phyloP scores from a whole-genome alignment of 2,329 filamentous ascomycete genomes.

The Exophiala sideris region DNA sequence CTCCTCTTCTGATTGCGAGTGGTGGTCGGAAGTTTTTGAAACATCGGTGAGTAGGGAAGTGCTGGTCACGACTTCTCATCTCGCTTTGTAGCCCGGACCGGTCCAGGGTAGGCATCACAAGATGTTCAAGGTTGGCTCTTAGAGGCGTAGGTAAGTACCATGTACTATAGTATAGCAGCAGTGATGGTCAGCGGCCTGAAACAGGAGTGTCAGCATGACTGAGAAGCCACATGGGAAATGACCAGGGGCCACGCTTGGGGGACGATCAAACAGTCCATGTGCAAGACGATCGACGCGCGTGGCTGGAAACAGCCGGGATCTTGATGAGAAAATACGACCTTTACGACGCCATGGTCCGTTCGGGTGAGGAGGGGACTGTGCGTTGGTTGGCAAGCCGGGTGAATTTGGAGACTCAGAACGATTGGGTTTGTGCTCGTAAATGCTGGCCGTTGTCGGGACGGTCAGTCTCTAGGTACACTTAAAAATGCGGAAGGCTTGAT shows the following conservation, averaged over 20 bases:
- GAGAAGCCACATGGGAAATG: constrained; percentile 17
- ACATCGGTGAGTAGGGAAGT: constrained; percentile 5
- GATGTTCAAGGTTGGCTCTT: background rate
- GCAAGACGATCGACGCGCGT: constrained; percentile 22
- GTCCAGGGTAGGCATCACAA: background rate
- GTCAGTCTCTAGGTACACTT: too few species aligned
- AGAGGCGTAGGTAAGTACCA: background rate
- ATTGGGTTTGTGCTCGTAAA: too few species aligned
- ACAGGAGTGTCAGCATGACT: constrained; percentile 2
- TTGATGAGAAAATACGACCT: constrained; percentile 3
- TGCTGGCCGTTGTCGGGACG: too few species aligned
- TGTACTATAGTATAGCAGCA: background rate
- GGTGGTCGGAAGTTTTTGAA: background rate
- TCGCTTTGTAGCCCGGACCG: constrained; percentile 8
- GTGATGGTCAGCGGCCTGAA: background rate
- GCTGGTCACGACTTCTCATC: constrained; percentile 13
- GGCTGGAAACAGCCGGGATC: constrained; percentile 12
- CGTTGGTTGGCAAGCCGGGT: constrained; percentile 11
- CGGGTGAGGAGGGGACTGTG: constrained; percentile 1
- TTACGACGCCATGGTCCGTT: background rate
- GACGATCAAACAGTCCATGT: constrained; percentile 23
- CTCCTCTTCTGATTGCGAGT: too few species aligned
- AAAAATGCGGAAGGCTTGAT: too few species aligned
- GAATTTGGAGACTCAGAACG: background rate
- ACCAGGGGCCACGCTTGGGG: constrained; percentile 6